These are phyloP conservation scores for Rhodotorula sp. DNA, from an alignment of 1,284 basidiomycete genomes.

Conservation along the genomic window DNA sequence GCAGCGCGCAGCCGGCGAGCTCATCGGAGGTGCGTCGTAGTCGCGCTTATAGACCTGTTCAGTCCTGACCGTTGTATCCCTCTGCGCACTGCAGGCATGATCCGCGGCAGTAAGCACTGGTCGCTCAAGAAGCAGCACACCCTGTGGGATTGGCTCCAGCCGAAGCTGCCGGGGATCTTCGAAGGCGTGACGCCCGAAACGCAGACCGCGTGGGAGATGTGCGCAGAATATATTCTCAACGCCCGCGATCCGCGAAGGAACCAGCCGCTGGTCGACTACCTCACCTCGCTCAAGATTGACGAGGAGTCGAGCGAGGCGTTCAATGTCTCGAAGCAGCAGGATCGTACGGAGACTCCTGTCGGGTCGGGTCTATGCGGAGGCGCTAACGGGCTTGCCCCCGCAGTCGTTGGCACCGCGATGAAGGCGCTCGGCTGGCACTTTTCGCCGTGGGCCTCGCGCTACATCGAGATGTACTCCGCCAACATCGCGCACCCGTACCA, in stretches of 20 bases:
- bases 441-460: constrained; percentile 65
- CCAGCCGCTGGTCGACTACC: constrained; percentile 74
- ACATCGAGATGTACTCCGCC: constrained; percentile 57
- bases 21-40: constrained; percentile 66
- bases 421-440: constrained; percentile 69
- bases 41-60: neutral
- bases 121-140: constrained; percentile 60
- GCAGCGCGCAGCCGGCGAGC: constrained; percentile 85
- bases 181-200: constrained; percentile 56
- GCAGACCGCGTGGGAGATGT: constrained; percentile 53
- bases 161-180: constrained; percentile 71
- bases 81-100: constrained; percentile 33
- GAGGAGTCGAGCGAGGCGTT: constrained; percentile 46
- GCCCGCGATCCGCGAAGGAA: constrained; percentile 84
- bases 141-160: constrained; percentile 79
- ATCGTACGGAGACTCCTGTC: constrained; percentile 14
- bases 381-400: no score
- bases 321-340: constrained; percentile 45
- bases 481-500: constrained; percentile 48
- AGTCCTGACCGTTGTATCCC: neutral
- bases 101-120: constrained; percentile 88
- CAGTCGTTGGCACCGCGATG: constrained; percentile 35
- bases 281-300: constrained; percentile 51
- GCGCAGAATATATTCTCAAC: constrained; percentile 60
- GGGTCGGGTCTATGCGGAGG: no score